Conservation (phyloP, 1,284 basidiomycete genomes). For the Caloboletus inedulis region DNA sequence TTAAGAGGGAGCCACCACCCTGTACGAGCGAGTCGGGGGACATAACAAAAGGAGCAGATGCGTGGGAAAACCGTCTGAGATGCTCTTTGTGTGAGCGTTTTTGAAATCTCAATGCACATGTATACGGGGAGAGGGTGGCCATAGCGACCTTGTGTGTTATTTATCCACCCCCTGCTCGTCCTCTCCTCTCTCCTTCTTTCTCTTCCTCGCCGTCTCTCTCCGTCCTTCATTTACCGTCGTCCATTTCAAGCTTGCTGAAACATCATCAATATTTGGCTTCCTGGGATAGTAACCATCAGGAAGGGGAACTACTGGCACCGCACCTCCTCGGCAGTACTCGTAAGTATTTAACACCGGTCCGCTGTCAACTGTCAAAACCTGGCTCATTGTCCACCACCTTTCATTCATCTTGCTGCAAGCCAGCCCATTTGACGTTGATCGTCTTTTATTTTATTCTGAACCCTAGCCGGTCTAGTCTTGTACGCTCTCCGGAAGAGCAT, state of each 20-base stretch:
- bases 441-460: conserved; percentile 13
- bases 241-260: neutral
- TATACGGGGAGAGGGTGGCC: conserved; percentile 5
- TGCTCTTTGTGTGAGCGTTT: neutral
- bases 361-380: neutral
- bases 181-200: no score
- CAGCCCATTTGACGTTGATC: conserved; percentile 31
- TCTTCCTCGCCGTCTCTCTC: neutral
- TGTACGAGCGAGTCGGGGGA: conserved; percentile 5
- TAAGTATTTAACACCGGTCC: conserved; percentile 16
- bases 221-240: neutral
- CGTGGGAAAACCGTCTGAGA: conserved; percentile 6
- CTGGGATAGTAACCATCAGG: conserved; percentile 14
- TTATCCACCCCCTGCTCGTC: neutral
- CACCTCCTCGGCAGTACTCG: neutral
- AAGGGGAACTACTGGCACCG: neutral
- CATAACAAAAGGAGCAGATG: conserved; percentile 12
- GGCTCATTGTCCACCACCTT: conserved; percentile 3
- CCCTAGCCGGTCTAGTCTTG: conserved; percentile 28
- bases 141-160: conserved; percentile 15
- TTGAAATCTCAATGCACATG: neutral
- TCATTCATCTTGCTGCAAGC: conserved; percentile 16
- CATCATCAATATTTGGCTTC: neutral
- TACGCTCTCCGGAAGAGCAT: conserved; percentile 26
- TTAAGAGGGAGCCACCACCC: conserved; percentile 68